Percentiles rank a stretch among this genome's conserved stretches.
phyloP scores from a whole-genome alignment of 345 rosid species.

The Eutrema japonicum region DNA sequence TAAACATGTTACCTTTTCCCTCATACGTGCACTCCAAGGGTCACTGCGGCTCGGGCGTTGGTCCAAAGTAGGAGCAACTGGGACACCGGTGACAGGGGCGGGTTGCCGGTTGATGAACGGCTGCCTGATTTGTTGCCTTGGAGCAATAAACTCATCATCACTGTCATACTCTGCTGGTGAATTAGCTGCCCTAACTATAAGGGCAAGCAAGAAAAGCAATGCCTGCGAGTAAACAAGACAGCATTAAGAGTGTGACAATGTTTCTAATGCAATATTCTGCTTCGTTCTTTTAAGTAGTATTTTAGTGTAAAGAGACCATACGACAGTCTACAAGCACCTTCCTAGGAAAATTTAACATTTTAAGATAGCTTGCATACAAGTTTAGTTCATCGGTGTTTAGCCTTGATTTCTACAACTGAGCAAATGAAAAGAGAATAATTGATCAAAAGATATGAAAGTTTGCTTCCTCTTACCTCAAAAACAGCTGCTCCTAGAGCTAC shows the following conservation, averaged over 20 bases:
- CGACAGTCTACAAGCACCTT: conserved; percentile 1
- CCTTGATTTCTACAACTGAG: not conserved
- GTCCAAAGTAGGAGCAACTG: conserved; percentile 79
- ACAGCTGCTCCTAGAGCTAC: conserved; percentile 86
- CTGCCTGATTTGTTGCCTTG: conserved; percentile 83
- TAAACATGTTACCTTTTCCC: conserved; percentile 77
- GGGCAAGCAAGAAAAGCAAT: conserved; percentile 77
- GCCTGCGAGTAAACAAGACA: conserved; percentile 59
- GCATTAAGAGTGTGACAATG: not conserved
- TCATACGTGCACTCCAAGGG: conserved; percentile 98
- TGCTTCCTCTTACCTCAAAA: conserved; percentile 69
- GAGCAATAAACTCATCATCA: conserved; percentile 79
- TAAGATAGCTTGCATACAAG: conserved; percentile 1
- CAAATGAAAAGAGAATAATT: not conserved
- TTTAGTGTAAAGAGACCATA: not conserved
- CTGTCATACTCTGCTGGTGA: conserved; percentile 87
- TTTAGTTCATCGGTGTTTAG: not conserved
- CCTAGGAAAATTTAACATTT: not conserved
- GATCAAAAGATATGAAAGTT: not conserved
- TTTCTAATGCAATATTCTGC: conserved; percentile 10
- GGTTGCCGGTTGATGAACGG: conserved; percentile 80
- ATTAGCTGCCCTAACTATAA: conserved; percentile 79
- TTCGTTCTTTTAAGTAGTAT: not conserved
- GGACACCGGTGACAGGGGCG: conserved; percentile 73
- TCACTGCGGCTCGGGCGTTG: conserved; percentile 92